phyloP scores from a whole-genome alignment of 208 protist species.

The Giardia duodenalis region DNA sequence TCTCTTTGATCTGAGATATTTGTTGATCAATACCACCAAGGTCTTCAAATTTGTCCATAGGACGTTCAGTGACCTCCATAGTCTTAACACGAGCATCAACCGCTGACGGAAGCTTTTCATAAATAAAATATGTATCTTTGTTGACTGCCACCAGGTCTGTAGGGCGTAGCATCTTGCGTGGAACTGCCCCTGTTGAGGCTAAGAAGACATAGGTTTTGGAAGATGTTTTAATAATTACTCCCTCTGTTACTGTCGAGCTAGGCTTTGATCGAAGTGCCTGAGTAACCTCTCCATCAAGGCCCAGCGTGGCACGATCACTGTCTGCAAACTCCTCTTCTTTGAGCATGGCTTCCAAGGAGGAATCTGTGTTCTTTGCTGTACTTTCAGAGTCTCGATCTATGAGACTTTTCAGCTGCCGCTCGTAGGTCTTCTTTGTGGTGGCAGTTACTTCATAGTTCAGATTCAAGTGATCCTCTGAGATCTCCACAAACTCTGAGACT shows the following conservation, averaged over 20 bases:
- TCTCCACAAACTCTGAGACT: conserved; percentile 12
- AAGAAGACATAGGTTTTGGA: conserved; percentile 95
- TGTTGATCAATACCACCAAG: conserved; percentile 98
- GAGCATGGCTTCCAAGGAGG: no score
- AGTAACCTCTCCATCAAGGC: not conserved
- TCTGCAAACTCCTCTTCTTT: not conserved
- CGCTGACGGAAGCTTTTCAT: conserved; percentile 65
- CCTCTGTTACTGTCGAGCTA: conserved; percentile 63
- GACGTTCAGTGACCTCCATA: conserved; percentile 98
- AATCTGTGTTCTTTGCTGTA: conserved; percentile 10
- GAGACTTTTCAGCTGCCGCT: not conserved
- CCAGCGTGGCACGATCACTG: not conserved
- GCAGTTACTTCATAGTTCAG: not conserved
- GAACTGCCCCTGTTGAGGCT: conserved; percentile 94
- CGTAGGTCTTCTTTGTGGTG: not conserved
- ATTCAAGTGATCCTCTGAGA: not conserved
- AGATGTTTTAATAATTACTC: conserved; percentile 93
- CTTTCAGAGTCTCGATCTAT: not conserved
- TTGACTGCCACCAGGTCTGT: conserved; percentile 98
- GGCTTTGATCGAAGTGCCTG: conserved; percentile 50
- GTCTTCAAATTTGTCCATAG: conserved; percentile 93
- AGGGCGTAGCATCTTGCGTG: conserved; percentile 75
- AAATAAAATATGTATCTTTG: conserved; percentile 97
- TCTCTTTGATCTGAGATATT: conserved; percentile 91
- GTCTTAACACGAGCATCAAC: conserved; percentile 97